Base-by-base conservation (phyloP, 169 alveolate species). In the Eimeria necatrix region DNA sequence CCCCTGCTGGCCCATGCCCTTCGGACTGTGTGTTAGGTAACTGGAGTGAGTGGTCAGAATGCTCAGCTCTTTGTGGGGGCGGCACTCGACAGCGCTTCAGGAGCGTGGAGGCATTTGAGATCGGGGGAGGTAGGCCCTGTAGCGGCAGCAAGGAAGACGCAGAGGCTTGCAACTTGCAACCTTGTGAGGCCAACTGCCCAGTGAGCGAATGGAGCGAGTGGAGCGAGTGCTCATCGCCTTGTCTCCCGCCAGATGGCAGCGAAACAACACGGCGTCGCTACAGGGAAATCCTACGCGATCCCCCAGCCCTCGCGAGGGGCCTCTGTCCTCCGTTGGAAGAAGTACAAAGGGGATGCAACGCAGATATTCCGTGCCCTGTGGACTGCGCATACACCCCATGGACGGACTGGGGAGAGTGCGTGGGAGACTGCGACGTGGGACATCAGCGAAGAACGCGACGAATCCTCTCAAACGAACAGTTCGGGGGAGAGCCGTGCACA, bases 31-130 rank as follows among this genome's bases (percentile, higher is more conserved):
- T 16, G 87, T 93, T 96, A 70, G 89, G 96, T 18, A 81, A 76
- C 12, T 96, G 97, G 97, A 88, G 93, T 20, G 96, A 90, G 74
- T 96, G 97, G 97, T 71, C 92, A 16, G 87, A n/a, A n/a, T 96
- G 97, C 96, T 61, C 95, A 32, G 96, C 90, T 41, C 83, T 90
- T 68, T 96, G 97, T 68, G 96, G 94, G 41, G 91, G 88, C 41
- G 95, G 95, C 83, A 74, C 68, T 4, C 91, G 93, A 41, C 73
- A 61, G 95, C 24, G 95, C n/a, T 73, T 60, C 48, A 80, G 95
- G 26, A n/a, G 83, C 22, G 87, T 84, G 48, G 53, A 61, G 76
- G 93, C 87, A 2, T 74, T 74, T 14, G 95, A 49, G 26, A 46
- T 91, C 6, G 95, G 81, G 12, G 95, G 95, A 4, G 95, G 95